A percentile compares a stretch with the other conserved stretches of the same genome.
These are phyloP conservation scores for Arthroderma uncinatum DNA, from an alignment of 2,329 filamentous ascomycete species.

Conservation along the genomic window DNA sequence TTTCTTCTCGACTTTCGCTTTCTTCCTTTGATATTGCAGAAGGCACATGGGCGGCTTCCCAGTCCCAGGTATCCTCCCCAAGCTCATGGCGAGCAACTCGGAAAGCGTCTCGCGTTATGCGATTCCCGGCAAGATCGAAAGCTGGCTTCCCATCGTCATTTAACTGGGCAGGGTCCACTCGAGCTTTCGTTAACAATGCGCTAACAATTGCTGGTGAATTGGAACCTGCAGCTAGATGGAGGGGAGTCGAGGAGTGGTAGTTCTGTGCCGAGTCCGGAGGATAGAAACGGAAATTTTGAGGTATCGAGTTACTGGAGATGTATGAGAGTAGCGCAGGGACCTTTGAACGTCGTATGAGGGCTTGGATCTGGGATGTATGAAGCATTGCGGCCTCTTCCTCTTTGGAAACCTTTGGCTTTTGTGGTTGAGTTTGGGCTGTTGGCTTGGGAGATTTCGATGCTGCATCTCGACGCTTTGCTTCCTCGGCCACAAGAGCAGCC, in stretches of 20 bases:
- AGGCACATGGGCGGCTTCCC: conserved; percentile 66
- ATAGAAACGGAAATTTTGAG: conserved; percentile 62
- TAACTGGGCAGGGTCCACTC: conserved; percentile 58
- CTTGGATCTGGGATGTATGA: conserved; percentile 81
- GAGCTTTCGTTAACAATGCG: conserved; percentile 63
- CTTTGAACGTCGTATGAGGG: conserved; percentile 79
- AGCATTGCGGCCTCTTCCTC: conserved; percentile 72
- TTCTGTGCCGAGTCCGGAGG: conserved; percentile 56
- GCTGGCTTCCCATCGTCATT: conserved; percentile 72
- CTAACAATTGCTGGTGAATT: conserved; percentile 67
- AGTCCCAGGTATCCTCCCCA: conserved; percentile 65
- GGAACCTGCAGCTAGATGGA: conserved; percentile 75
- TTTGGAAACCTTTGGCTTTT: conserved; percentile 56
- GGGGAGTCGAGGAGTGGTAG: conserved; percentile 67
- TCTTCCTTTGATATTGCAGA: conserved; percentile 58
- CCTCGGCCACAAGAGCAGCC: conserved; percentile 44
- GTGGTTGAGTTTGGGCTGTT: conserved; percentile 26
- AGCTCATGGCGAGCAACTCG: conserved; percentile 74
- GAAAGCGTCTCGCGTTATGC: conserved; percentile 79
- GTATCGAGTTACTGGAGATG: conserved; percentile 61
- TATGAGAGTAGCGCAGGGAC: conserved; percentile 78
- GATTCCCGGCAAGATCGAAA: conserved; percentile 79
- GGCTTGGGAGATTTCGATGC: conserved; percentile 27
- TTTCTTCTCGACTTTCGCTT: conserved; percentile 55
- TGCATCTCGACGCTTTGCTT: conserved; percentile 36